Evolutionary conservation across 129 eudicot genomes (phyloP).

Genomic region (Apium graveolens): DNA sequence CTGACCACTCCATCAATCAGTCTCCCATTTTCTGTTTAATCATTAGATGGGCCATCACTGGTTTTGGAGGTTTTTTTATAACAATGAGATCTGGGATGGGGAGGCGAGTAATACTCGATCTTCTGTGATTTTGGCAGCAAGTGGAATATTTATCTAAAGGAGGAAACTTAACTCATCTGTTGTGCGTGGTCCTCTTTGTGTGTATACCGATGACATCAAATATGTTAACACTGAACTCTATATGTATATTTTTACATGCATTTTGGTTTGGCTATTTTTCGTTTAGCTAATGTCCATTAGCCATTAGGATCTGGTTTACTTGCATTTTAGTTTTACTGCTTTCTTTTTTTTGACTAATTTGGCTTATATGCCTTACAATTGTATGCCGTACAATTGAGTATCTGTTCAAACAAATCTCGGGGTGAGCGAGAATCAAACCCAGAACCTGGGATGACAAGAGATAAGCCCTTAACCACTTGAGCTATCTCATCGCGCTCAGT

Average conservation of each 20-base stretch:
- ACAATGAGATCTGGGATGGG: background rate
- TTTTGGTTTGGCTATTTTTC: background rate
- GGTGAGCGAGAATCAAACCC: too few species aligned
- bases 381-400: too few species aligned
- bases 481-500: too few species aligned
- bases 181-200: background rate
- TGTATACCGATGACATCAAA: background rate
- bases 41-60: too few species aligned
- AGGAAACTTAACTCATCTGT: background rate
- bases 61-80: too few species aligned
- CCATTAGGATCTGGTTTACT: background rate
- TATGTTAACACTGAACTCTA: background rate
- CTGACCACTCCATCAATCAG: too few species aligned
- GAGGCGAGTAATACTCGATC: background rate
- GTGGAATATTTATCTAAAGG: background rate
- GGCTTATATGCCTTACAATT: too few species aligned
- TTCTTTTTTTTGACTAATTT: too few species aligned
- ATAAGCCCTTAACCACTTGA: too few species aligned
- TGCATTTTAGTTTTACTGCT: background rate
- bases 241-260: background rate
- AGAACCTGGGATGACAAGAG: too few species aligned
- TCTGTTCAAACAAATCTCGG: too few species aligned
- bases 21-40: too few species aligned
- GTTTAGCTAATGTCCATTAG: background rate
- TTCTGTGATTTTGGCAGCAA: background rate